phyloP scores from a whole-genome alignment of 1,284 basidiomycete species.

The Psilocybe mexicana region DNA sequence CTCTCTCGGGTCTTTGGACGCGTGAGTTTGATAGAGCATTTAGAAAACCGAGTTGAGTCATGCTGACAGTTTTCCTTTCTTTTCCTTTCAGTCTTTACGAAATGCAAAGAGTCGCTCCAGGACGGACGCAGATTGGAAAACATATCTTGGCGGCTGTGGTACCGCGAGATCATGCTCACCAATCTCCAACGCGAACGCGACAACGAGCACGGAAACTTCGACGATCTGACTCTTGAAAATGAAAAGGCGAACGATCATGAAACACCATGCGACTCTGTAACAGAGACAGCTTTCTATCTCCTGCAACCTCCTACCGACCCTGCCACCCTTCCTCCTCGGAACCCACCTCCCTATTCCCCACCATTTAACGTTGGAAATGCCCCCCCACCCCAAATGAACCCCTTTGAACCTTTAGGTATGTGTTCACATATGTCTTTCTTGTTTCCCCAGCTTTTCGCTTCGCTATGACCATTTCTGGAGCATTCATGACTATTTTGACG shows the following conservation, averaged over 20 bases:
- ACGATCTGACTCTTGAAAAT: not conserved
- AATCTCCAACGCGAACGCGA: constrained; percentile 18
- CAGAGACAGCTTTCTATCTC: constrained; percentile 2
- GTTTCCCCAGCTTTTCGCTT: constrained; percentile 1
- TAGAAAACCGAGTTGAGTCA: constrained; percentile 43
- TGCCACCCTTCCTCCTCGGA: not conserved
- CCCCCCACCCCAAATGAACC: not conserved
- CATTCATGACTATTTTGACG: constrained; percentile 11
- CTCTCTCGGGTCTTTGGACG: constrained; percentile 62
- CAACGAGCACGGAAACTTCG: constrained; percentile 3
- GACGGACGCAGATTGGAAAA: constrained; percentile 82
- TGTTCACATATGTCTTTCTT: not conserved
- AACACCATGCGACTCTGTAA: not conserved
- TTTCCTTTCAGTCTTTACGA: constrained; percentile 68
- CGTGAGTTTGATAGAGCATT: constrained; percentile 38
- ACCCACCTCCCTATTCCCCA: not conserved
- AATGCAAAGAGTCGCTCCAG: constrained; percentile 76
- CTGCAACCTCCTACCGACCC: not conserved
- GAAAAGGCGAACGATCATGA: constrained; percentile 1
- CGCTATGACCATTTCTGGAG: not conserved
- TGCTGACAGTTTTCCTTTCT: not conserved
- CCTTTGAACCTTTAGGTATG: constrained; percentile 4
- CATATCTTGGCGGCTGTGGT: constrained; percentile 85
- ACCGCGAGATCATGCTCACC: constrained; percentile 55
- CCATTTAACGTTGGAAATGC: not conserved